These are phyloP conservation scores for Phyllosticta citrichinensis DNA, from an alignment of 2,329 filamentous ascomycete species.

Conservation along the genomic window DNA sequence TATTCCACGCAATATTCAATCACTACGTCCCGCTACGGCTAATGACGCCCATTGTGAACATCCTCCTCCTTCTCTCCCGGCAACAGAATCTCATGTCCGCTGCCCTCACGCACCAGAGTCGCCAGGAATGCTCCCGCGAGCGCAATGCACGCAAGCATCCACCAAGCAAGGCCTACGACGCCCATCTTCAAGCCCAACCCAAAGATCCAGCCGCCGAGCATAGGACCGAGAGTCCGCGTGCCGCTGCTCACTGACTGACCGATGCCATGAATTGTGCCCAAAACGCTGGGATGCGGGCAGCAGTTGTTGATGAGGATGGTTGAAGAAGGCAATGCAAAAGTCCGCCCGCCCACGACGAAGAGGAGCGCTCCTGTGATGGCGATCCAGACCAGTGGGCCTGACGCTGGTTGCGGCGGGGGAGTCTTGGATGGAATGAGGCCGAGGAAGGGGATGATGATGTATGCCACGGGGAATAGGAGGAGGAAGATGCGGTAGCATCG, in stretches of 20 bases:
- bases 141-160: conserved; percentile 44
- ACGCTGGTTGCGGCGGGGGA: conserved; percentile 29
- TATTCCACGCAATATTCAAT: no score
- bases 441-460: conserved; percentile 34
- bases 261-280: conserved; percentile 49
- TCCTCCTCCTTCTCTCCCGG: conserved; percentile 48
- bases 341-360: conserved; percentile 38
- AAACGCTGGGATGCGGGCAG: conserved; percentile 44
- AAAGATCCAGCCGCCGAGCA: conserved; percentile 51
- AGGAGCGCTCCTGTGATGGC: conserved; percentile 31
- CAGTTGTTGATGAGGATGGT: conserved; percentile 53
- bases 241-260: conserved; percentile 51
- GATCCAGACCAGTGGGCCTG: conserved; percentile 33
- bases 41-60: not conserved
- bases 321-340: conserved; percentile 45
- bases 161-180: conserved; percentile 50
- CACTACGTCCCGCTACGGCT: no score
- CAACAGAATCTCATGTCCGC: conserved; percentile 56
- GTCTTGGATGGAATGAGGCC: conserved; percentile 31
- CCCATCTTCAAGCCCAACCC: conserved; percentile 48
- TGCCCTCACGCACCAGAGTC: conserved; percentile 48
- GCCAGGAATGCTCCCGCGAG: conserved; percentile 42
- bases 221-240: conserved; percentile 50
- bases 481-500: conserved; percentile 32
- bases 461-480: conserved; percentile 35